Percentiles rank a stretch among this genome's conserved stretches.
These are phyloP conservation scores for Pythium vanterpoolii DNA, from an alignment of 352 stramenopile species.

Conservation along the genomic window DNA sequence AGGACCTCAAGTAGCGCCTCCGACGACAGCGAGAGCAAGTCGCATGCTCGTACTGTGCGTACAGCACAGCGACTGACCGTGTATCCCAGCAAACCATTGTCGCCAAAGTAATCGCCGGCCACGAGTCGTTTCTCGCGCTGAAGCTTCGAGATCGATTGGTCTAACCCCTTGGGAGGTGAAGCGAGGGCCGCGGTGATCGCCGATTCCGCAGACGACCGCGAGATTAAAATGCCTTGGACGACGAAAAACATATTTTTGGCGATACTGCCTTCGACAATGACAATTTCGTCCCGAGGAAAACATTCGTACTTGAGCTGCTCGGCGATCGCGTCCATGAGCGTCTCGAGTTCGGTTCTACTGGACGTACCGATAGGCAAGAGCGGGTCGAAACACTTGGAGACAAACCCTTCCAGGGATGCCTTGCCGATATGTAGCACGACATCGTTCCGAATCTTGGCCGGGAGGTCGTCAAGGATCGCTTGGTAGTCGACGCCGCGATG, in stretches of 20 bases:
- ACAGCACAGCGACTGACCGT: constrained; percentile 39
- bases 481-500: constrained; percentile 24
- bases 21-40: constrained; percentile 42
- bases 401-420: constrained; percentile 40
- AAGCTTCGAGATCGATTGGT: background rate
- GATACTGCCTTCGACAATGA: constrained; percentile 62
- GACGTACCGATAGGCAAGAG: constrained; percentile 33
- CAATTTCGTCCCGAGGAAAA: constrained; percentile 58
- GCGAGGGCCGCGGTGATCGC: constrained; percentile 9
- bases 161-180: background rate
- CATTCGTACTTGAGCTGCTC: constrained; percentile 56
- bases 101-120: constrained; percentile 55
- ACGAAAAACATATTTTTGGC: constrained; percentile 75
- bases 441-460: constrained; percentile 45
- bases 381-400: constrained; percentile 47
- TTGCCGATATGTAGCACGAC: constrained; percentile 37
- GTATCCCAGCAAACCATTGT: constrained; percentile 54
- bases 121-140: constrained; percentile 49
- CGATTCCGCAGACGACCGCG: constrained; percentile 16
- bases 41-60: constrained; percentile 22
- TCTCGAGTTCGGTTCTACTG: constrained; percentile 27
- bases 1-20: constrained; percentile 50
- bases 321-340: constrained; percentile 29
- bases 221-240: constrained; percentile 44
- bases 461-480: constrained; percentile 25